Conservation (phyloP, 2,329 filamentous ascomycete genomes). For the Nemania serpens region DNA sequence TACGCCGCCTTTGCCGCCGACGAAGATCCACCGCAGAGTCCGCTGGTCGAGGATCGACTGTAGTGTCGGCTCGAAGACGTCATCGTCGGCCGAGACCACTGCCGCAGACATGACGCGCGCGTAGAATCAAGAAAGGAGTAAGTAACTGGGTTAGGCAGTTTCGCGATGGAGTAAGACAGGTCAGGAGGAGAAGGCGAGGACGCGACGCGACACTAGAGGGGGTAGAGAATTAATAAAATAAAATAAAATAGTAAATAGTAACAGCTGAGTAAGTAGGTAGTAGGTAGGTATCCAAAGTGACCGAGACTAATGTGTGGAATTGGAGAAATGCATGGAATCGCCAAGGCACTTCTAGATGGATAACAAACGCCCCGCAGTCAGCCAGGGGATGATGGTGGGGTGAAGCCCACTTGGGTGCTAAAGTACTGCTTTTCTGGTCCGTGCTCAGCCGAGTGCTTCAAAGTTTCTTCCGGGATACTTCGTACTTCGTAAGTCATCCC, state of each 20-base stretch:
- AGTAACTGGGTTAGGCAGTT: neutral
- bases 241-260: too few relatives aligned
- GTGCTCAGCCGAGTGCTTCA: too few relatives aligned
- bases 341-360: conserved; percentile 12
- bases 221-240: too few relatives aligned
- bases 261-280: too few relatives aligned
- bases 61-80: conserved; percentile 87
- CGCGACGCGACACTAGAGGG: neutral
- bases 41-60: conserved; percentile 95
- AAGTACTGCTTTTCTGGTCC: too few relatives aligned
- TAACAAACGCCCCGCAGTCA: conserved; percentile 7
- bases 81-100: conserved; percentile 65
- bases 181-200: neutral
- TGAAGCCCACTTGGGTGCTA: too few relatives aligned
- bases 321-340: conserved; percentile 17
- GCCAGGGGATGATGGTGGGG: too few relatives aligned
- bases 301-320: conserved; percentile 10
- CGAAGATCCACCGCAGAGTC: conserved; percentile 97
- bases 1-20: conserved; percentile 96
- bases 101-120: conserved; percentile 45
- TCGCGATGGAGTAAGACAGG: neutral
- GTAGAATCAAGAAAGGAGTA: neutral
- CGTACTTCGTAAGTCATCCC: too few relatives aligned
- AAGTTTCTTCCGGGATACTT: too few relatives aligned
- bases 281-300: neutral